These are phyloP conservation scores for Canavalia ensiformis DNA, from an alignment of 306 rosid genomes.

Conservation along the genomic window DNA sequence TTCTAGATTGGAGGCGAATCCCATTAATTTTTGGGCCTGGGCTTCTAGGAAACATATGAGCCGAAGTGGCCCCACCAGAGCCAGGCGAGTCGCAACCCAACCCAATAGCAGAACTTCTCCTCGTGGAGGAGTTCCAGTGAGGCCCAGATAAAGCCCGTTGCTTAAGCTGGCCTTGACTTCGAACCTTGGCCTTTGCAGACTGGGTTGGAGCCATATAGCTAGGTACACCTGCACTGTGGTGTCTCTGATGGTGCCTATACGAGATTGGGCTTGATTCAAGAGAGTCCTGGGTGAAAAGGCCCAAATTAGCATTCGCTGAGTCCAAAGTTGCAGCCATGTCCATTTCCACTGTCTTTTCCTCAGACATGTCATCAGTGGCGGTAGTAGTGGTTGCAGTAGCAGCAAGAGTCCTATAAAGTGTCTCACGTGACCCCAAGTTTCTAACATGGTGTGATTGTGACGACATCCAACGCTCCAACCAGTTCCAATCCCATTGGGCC, in stretches of 20 bases:
- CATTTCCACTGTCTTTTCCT: slow-evolving; percentile 88
- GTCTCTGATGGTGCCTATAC: slow-evolving; percentile 37
- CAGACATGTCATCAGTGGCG: slow-evolving; percentile 67
- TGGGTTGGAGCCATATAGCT: slow-evolving; percentile 94
- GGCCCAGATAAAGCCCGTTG: slow-evolving; percentile 59
- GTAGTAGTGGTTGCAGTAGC: slow-evolving; percentile 47
- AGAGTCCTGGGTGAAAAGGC: slow-evolving; percentile 48
- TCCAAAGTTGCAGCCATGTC: slow-evolving; percentile 53
- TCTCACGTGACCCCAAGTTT: slow-evolving; percentile 48
- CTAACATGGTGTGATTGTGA: slow-evolving; percentile 60
- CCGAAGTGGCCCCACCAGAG: slow-evolving; percentile 60
- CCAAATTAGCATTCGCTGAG: slow-evolving; percentile 41
- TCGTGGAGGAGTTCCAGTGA: slow-evolving; percentile 67
- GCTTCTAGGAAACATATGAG: slow-evolving; percentile 54
- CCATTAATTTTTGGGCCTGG: slow-evolving; percentile 73
- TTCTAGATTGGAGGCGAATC: slow-evolving; percentile 52
- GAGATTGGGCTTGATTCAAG: slow-evolving; percentile 51
- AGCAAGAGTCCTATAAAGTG: slow-evolving; percentile 46
- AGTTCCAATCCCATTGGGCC: slow-evolving; percentile 82
- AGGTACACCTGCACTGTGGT: slow-evolving; percentile 52
- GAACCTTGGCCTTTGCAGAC: slow-evolving; percentile 89
- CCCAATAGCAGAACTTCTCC: slow-evolving; percentile 45
- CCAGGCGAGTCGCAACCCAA: slow-evolving; percentile 69
- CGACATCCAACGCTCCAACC: slow-evolving; percentile 91
- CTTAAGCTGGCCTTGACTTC: slow-evolving; percentile 57